Evolutionary conservation across 1,284 basidiomycete genomes (phyloP).

Genomic region (Polyporus tsugae): DNA sequence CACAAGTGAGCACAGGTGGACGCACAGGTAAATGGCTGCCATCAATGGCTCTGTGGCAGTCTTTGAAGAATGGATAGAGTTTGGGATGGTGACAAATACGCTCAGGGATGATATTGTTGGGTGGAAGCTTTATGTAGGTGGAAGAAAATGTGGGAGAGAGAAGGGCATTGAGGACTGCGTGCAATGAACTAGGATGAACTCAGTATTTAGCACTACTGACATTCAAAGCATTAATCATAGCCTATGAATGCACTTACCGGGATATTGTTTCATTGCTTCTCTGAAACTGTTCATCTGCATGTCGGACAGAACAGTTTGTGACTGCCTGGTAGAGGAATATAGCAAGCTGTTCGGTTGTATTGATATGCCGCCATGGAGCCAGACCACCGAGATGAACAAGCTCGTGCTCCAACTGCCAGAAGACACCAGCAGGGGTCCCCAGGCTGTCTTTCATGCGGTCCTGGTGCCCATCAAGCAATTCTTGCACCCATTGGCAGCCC

Average conservation of each 20-base stretch:
- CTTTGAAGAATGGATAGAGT: not conserved
- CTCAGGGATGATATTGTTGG: constrained; percentile 8
- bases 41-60: not conserved
- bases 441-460: constrained; percentile 11
- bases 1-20: not conserved
- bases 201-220: no score
- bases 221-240: no score
- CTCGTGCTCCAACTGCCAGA: not conserved
- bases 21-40: not conserved
- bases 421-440: not conserved
- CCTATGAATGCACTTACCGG: constrained; percentile 23
- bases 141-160: not conserved
- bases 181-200: not conserved
- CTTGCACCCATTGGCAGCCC: constrained; percentile 4
- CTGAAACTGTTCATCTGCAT: not conserved
- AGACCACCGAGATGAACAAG: constrained; percentile 1
- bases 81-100: not conserved
- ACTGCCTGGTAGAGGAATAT: constrained; percentile 16
- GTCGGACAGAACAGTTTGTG: not conserved
- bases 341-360: constrained; percentile 18
- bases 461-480: constrained; percentile 3
- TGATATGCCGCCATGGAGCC: constrained; percentile 5
- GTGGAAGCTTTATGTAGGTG: not conserved
- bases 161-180: not conserved
- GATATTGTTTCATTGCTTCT: not conserved